These are phyloP conservation scores for Acanthochlamys bracteata DNA, from an alignment of 106 monocot genomes.

Conservation along the genomic window DNA sequence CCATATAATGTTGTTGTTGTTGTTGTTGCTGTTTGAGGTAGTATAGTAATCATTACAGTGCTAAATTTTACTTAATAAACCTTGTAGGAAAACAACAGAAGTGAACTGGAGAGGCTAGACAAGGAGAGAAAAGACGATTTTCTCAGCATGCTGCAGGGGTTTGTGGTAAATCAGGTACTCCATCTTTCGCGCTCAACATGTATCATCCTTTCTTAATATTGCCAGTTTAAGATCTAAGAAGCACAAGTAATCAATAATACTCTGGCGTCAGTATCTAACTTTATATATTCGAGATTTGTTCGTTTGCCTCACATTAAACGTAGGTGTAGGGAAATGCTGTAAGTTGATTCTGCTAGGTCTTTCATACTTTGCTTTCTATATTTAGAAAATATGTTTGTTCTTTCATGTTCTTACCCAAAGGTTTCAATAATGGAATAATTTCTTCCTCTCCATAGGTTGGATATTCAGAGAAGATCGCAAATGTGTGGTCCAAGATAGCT, in stretches of 20 bases:
- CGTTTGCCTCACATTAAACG: too few species aligned
- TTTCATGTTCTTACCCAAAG: background rate
- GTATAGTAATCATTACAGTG: too few species aligned
- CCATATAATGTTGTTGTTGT: too few species aligned
- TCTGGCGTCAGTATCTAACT: background rate
- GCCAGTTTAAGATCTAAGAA: background rate
- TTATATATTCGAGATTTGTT: too few species aligned
- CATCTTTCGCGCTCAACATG: background rate
- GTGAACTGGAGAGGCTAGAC: slow-evolving; percentile 69
- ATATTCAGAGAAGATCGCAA: slow-evolving; percentile 8
- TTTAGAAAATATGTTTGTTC: background rate
- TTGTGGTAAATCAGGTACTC: slow-evolving; percentile 69
- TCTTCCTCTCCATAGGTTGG: background rate
- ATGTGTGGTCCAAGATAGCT: slow-evolving; percentile 1
- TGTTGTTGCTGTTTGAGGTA: too few species aligned
- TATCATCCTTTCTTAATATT: background rate
- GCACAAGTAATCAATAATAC: background rate
- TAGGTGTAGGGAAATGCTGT: too few species aligned
- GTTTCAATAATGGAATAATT: background rate
- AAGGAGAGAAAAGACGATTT: slow-evolving; percentile 60
- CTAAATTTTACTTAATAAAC: too few species aligned
- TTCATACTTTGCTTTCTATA: background rate
- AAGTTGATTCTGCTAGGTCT: background rate
- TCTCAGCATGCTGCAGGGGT: slow-evolving; percentile 71
- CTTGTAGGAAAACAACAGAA: slow-evolving; percentile 68